Conservation (phyloP, 1,139 yeast genomes). For the Lodderomyces jiufengensis region DNA sequence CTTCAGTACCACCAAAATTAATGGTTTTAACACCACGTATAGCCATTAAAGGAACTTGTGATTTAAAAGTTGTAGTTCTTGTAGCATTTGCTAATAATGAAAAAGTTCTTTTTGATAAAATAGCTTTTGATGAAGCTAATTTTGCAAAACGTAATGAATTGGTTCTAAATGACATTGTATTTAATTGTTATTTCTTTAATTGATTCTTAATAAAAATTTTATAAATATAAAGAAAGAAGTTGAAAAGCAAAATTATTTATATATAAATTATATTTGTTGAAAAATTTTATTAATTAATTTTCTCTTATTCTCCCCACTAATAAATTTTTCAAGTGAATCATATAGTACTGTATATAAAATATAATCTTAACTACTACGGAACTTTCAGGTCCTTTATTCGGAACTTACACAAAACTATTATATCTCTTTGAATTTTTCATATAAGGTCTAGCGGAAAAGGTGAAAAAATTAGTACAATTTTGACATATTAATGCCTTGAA, state of each 20-base stretch:
- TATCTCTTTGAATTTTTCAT: no score
- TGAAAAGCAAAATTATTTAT: conserved; percentile 1
- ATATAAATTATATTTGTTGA: background rate
- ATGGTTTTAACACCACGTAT: conserved; percentile 92
- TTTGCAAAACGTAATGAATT: conserved; percentile 61
- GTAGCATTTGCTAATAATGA: conserved; percentile 53
- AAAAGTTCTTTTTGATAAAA: conserved; percentile 64
- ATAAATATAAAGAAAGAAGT: background rate
- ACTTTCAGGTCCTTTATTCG: conserved; percentile 7
- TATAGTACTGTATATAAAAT: conserved; percentile 7
- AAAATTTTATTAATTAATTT: background rate
- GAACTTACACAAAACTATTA: background rate
- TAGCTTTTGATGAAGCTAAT: conserved; percentile 50
- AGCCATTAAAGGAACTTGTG: conserved; percentile 32
- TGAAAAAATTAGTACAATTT: background rate
- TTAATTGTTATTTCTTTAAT: no score
- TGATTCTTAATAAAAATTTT: background rate
- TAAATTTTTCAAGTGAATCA: conserved; percentile 4
- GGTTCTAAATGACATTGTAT: conserved; percentile 68
- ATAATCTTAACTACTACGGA: background rate
- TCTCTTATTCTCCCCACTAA: background rate
- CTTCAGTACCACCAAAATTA: conserved; percentile 95
- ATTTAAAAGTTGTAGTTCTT: conserved; percentile 24
- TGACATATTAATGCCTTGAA: no score
- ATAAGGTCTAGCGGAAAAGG: conserved; percentile 7